Base-by-base conservation (phyloP, 1,139 yeast species). In the Taphrina sp. region DNA sequence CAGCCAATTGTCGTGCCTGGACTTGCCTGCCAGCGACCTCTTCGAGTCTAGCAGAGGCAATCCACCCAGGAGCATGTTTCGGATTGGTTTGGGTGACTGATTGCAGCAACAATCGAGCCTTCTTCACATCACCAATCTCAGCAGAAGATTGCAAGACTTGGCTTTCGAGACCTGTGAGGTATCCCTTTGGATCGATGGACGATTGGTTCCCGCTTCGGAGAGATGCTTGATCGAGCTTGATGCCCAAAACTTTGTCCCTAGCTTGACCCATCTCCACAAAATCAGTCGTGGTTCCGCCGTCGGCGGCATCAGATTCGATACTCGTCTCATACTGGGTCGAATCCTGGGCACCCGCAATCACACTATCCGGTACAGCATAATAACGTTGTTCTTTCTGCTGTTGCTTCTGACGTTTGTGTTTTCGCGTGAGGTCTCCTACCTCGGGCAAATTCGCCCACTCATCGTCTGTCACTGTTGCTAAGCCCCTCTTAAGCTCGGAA, bases 371-470 rank as follows among this genome's bases (percentile, higher is more conserved):
- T 3, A 85, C 87, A 12, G 95, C 88, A 67, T 88, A 90, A 38
- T 78, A 79, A 1, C 54, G 38, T 58, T 96, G 71, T 62, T 82
- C 82, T 58, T 80, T 80, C 65, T 74, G 78, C 64, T 83, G 85
- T 51, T 79, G 78, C 57, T 82, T 75, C 44, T 81, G 69, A 51
- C 96, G 72, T 64, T 89, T 88, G 67, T 89, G 88, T 59, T 81
- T 73, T 63, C 83, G 77, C 0, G 98, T 92, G 63, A 86, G 73
- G 69, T 92, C 98, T 1, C 89, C 87, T 0, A 89, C 94, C 61
- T 88, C 96, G 0, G 98, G 97, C 3, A 92, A 67, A 60, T 73
- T 75, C 2, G 79, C 76, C 98, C 98, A 92, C 64, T 90, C 83
- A 1, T 80, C 84, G 19, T 74, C 79, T 1, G 86, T 74, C 0